Evolutionary conservation across 805 yeast genomes (phyloP).

Genomic region (Starmerella roubikii): DNA sequence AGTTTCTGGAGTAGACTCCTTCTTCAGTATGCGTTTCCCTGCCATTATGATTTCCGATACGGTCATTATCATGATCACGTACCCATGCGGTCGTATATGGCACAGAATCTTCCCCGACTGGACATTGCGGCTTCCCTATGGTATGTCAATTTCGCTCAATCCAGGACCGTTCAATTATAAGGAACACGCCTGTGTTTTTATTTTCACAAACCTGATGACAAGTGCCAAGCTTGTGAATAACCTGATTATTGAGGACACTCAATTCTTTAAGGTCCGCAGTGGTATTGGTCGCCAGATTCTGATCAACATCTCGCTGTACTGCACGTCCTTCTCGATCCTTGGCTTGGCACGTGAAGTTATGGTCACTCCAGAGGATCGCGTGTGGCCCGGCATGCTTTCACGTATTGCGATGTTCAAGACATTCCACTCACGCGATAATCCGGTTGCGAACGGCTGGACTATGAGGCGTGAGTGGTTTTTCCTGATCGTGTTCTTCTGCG

Average conservation of each 20-base stretch:
- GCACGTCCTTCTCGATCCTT: slow-evolving; percentile 54
- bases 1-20: slow-evolving; percentile 45
- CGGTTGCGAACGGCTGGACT: slow-evolving; percentile 47
- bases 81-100: slow-evolving; percentile 48
- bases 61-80: slow-evolving; percentile 48
- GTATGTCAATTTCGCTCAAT: slow-evolving; percentile 32
- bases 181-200: slow-evolving; percentile 46
- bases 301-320: slow-evolving; percentile 42
- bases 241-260: slow-evolving; percentile 29
- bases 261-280: slow-evolving; percentile 32
- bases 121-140: slow-evolving; percentile 17
- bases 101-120: slow-evolving; percentile 28
- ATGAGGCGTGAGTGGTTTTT: slow-evolving; percentile 41
- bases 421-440: slow-evolving; percentile 37
- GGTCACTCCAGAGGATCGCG: slow-evolving; percentile 47
- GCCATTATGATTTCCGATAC: slow-evolving; percentile 37
- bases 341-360: slow-evolving; percentile 47
- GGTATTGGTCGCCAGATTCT: slow-evolving; percentile 44
- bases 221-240: slow-evolving; percentile 23
- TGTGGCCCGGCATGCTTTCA: slow-evolving; percentile 60
- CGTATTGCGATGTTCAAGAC: slow-evolving; percentile 43
- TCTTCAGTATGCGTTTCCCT: slow-evolving; percentile 48
- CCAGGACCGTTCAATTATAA: slow-evolving; percentile 53
- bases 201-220: slow-evolving; percentile 19
- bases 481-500: slow-evolving; percentile 30